Percentiles rank a stretch among this genome's conserved stretches.
These are phyloP conservation scores for Carallia brachiata DNA, from an alignment of 345 rosid genomes.

Conservation along the genomic window DNA sequence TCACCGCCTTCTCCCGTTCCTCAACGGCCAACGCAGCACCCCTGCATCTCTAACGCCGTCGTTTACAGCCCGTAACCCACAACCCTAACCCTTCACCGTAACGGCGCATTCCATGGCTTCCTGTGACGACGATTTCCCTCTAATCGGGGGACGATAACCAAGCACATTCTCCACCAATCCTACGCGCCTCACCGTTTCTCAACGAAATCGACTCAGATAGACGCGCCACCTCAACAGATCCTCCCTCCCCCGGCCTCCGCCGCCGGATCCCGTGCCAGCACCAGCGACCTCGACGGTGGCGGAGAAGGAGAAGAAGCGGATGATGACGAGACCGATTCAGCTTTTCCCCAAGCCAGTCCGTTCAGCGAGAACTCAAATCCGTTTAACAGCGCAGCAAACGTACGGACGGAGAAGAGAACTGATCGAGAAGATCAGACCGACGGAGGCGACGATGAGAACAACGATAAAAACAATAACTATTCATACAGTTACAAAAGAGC, in stretches of 20 bases:
- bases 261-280: slow-evolving; percentile 18
- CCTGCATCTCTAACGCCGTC: slow-evolving; percentile 60
- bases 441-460: slow-evolving; percentile 34
- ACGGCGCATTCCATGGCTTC: slow-evolving; percentile 72
- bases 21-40: slow-evolving; percentile 17
- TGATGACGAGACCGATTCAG: slow-evolving; percentile 47
- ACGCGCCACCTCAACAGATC: slow-evolving; percentile 42
- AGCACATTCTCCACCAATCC: slow-evolving; percentile 25
- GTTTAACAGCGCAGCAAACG: slow-evolving; percentile 31
- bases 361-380: slow-evolving; percentile 40
- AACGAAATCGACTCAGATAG: slow-evolving; percentile 13
- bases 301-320: slow-evolving; percentile 16
- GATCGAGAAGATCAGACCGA: slow-evolving; percentile 54
- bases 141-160: slow-evolving; percentile 60
- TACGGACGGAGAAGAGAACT: slow-evolving; percentile 54
- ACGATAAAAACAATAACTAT: background rate
- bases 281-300: slow-evolving; percentile 25
- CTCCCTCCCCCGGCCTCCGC: slow-evolving; percentile 33
- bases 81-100: slow-evolving; percentile 44
- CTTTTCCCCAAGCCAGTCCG: slow-evolving; percentile 50
- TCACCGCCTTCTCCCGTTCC: slow-evolving; percentile 10
- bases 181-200: slow-evolving; percentile 34
- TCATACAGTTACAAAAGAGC: slow-evolving; percentile 50
- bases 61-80: slow-evolving; percentile 24
- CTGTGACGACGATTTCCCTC: slow-evolving; percentile 88